Evolutionary conservation across 345 rosid genomes (phyloP).

Genomic region (Boechera divaricarpa): DNA sequence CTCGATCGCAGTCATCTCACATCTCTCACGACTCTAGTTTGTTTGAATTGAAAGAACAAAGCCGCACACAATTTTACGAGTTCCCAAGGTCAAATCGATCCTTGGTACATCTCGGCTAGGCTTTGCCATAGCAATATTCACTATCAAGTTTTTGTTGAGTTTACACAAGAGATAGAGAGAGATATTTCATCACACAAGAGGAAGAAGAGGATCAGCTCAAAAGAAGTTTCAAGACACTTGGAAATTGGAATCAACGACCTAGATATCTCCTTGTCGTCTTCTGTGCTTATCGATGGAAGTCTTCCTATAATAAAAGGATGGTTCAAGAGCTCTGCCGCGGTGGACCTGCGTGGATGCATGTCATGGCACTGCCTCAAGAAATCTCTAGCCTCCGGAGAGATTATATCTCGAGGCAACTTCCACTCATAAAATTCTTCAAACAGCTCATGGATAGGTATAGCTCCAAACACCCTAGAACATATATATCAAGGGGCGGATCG

Average conservation of each 20-base stretch:
- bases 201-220: neutral
- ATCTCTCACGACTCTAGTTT: neutral
- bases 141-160: too few species aligned
- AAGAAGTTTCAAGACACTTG: neutral
- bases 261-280: neutral
- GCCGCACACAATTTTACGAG: too few species aligned
- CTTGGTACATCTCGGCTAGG: too few species aligned
- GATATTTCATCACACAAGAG: too few species aligned
- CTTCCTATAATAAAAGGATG: neutral
- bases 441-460: neutral
- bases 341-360: neutral
- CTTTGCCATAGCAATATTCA: too few species aligned
- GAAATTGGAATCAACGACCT: neutral
- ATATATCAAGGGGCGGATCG: constrained; percentile 1
- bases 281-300: neutral
- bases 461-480: constrained; percentile 30
- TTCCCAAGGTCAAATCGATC: too few species aligned
- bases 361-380: neutral
- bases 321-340: neutral
- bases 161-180: neutral
- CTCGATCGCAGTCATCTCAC: neutral
- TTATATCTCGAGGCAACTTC: neutral
- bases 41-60: too few species aligned
- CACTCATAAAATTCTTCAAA: neutral
- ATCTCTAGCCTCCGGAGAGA: neutral